phyloP scores from a whole-genome alignment of 1,284 basidiomycete species.

The Trichosporon sp. region DNA sequence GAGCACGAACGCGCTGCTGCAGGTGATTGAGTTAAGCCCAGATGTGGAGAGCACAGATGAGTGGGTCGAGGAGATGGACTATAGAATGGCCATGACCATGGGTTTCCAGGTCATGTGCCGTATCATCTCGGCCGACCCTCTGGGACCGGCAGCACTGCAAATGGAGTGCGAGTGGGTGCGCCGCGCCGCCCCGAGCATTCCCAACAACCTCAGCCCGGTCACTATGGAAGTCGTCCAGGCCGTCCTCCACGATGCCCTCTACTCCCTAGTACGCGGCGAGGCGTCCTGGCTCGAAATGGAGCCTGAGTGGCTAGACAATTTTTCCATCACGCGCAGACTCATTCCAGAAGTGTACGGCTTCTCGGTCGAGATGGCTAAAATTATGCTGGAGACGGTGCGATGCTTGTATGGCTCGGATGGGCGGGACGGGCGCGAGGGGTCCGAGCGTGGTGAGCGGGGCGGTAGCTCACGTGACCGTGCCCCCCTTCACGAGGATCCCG shows the following conservation, averaged over 20 bases:
- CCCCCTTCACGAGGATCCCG: too few species aligned
- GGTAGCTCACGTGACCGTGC: too few species aligned
- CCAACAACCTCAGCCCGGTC: background rate
- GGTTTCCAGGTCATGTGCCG: slow-evolving; percentile 5
- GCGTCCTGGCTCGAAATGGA: slow-evolving; percentile 2
- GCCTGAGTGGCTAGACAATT: slow-evolving; percentile 6
- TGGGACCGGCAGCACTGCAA: background rate
- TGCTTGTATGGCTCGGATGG: background rate
- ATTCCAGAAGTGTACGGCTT: slow-evolving; percentile 11
- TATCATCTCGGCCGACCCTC: slow-evolving; percentile 3
- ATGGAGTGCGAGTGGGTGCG: slow-evolving; percentile 7
- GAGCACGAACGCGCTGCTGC: slow-evolving; percentile 6
- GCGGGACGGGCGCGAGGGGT: background rate
- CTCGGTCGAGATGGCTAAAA: slow-evolving; percentile 8
- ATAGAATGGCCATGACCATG: slow-evolving; percentile 5
- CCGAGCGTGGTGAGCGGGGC: background rate
- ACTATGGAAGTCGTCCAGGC: slow-evolving; percentile 5
- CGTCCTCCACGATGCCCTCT: slow-evolving; percentile 2
- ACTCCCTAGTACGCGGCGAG: slow-evolving; percentile 3
- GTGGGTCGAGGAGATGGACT: slow-evolving; percentile 8
- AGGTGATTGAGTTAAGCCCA: background rate
- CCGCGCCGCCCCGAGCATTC: background rate
- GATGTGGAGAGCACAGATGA: background rate
- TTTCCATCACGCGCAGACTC: slow-evolving; percentile 1
- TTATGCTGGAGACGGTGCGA: slow-evolving; percentile 1